Evolutionary conservation across 345 rosid genomes (phyloP).

Genomic region (Cardamine occulta): DNA sequence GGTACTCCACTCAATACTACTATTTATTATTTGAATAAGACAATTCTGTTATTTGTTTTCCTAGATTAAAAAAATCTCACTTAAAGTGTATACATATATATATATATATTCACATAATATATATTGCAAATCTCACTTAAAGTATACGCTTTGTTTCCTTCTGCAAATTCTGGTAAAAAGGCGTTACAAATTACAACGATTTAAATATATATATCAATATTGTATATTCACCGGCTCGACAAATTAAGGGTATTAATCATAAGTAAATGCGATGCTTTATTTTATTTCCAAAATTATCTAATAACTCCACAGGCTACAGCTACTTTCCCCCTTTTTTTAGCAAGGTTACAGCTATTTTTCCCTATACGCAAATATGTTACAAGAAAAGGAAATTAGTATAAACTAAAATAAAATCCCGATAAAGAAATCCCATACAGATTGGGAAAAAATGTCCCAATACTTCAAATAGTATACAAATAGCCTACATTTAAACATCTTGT

Average conservation of each 20-base stretch:
- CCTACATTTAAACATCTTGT: slow-evolving; percentile 1
- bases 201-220: not conserved
- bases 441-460: slow-evolving; percentile 23
- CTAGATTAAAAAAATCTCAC: slow-evolving; percentile 2
- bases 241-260: not conserved
- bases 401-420: not conserved
- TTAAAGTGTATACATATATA: not conserved
- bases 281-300: slow-evolving; percentile 18
- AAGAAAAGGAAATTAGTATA: not conserved
- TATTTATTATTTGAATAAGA: slow-evolving; percentile 40
- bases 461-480: slow-evolving; percentile 16
- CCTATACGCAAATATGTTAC: slow-evolving; percentile 5
- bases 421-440: slow-evolving; percentile 15
- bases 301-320: slow-evolving; percentile 39
- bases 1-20: slow-evolving; percentile 39
- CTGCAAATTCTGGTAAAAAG: slow-evolving; percentile 25
- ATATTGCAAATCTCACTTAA: slow-evolving; percentile 28
- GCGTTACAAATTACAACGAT: not conserved
- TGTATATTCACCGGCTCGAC: slow-evolving; percentile 18
- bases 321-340: not conserved
- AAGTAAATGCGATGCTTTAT: slow-evolving; percentile 5
- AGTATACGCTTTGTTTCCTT: slow-evolving; percentile 33
- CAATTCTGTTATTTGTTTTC: slow-evolving; percentile 37
- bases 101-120: not conserved
- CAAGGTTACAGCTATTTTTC: slow-evolving; percentile 26